These are phyloP conservation scores for Amanita muscaria DNA, from an alignment of 768 basidiomycete genomes.

Conservation along the genomic window DNA sequence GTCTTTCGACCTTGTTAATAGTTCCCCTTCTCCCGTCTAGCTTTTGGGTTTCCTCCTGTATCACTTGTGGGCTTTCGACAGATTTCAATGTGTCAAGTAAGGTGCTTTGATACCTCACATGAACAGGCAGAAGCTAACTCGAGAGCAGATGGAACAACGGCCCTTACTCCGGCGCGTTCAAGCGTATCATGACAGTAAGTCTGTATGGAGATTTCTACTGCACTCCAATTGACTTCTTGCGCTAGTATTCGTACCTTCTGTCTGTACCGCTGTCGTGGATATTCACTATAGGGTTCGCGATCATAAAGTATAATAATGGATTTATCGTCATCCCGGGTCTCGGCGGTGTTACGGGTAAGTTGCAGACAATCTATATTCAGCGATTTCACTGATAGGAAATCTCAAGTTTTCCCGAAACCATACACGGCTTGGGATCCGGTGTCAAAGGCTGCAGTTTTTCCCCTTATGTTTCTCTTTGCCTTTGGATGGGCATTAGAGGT, in stretches of 20 bases:
- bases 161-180: conserved; percentile 64
- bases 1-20: not conserved
- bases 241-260: conserved; percentile 63
- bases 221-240: not conserved
- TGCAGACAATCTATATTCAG: too few relatives aligned
- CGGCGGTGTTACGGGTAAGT: conserved; percentile 37
- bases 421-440: conserved; percentile 43
- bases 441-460: conserved; percentile 46
- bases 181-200: conserved; percentile 76
- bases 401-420: conserved; percentile 68
- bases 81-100: conserved; percentile 64
- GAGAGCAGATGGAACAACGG: conserved; percentile 60
- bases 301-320: conserved; percentile 71
- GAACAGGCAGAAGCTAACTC: not conserved
- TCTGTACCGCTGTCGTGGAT: conserved; percentile 50
- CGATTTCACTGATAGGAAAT: too few relatives aligned
- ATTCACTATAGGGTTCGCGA: conserved; percentile 54
- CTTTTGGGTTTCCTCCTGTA: conserved; percentile 54
- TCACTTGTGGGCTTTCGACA: conserved; percentile 76
- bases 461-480: conserved; percentile 55
- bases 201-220: not conserved
- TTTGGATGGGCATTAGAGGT: conserved; percentile 69
- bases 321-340: conserved; percentile 34
- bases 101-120: conserved; percentile 13
- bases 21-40: conserved; percentile 23